Evolutionary conservation across 306 rosid species (phyloP).

Genomic region (Prosopis cineraria): DNA sequence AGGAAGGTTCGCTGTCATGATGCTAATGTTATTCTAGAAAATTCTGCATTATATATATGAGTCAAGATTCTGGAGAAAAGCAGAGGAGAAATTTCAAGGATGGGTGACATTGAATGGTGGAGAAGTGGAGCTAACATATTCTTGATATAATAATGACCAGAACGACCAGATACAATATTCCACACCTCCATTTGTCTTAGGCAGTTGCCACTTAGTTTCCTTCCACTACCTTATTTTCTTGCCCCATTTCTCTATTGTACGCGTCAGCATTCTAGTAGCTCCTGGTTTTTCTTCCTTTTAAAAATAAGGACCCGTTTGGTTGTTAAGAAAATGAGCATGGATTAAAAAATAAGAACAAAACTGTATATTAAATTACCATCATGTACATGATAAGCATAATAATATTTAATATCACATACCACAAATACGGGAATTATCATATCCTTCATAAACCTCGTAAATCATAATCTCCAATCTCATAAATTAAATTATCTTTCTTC

Average conservation of each 20-base stretch:
- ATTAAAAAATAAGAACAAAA: too few relatives aligned
- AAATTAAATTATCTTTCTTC: too few relatives aligned
- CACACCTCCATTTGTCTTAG: neutral
- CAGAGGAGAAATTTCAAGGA: slow-evolving; percentile 28
- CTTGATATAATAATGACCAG: slow-evolving; percentile 36
- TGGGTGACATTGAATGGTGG: slow-evolving; percentile 43
- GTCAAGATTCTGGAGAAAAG: slow-evolving; percentile 29
- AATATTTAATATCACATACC: too few relatives aligned
- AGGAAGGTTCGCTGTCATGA: slow-evolving; percentile 6
- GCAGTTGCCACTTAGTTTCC: slow-evolving; percentile 14
- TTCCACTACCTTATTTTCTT: neutral
- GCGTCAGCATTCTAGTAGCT: neutral
- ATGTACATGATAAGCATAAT: too few relatives aligned
- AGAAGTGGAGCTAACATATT: slow-evolving; percentile 33
- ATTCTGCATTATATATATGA: slow-evolving; percentile 31
- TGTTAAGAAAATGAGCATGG: too few relatives aligned
- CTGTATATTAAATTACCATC: too few relatives aligned
- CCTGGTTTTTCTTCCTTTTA: neutral
- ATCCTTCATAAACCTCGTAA: too few relatives aligned
- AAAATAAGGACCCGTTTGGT: too few relatives aligned
- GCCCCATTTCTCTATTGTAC: neutral
- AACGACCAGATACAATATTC: slow-evolving; percentile 6
- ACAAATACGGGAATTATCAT: too few relatives aligned
- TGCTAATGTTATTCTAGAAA: slow-evolving; percentile 12
- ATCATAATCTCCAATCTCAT: too few relatives aligned